Conservation (phyloP, 208 protist genomes). For the Crithidia sp. region DNA sequence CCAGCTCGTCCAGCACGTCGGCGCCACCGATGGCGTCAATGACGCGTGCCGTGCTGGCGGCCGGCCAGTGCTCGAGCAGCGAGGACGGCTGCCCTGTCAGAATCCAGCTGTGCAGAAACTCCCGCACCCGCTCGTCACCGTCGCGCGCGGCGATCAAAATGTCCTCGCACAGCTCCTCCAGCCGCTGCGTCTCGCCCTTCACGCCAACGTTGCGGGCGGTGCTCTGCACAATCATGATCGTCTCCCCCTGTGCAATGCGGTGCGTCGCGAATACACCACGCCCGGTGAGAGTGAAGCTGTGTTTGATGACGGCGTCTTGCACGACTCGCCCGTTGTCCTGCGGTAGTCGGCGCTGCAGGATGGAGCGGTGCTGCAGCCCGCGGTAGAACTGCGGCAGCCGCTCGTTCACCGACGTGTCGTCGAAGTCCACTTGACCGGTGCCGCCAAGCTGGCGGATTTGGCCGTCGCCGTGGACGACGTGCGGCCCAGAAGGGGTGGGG, state of each 20-base stretch:
- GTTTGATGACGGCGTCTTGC: slow-evolving; percentile 72
- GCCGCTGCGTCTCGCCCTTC: slow-evolving; percentile 72
- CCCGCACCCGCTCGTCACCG: slow-evolving; percentile 26
- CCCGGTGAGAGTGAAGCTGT: slow-evolving; percentile 81
- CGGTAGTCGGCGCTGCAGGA: slow-evolving; percentile 63
- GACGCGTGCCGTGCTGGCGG: slow-evolving; percentile 60
- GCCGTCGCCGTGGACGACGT: slow-evolving; percentile 86
- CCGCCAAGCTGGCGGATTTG: slow-evolving; percentile 69
- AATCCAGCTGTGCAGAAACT: slow-evolving; percentile 84
- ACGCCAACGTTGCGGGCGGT: slow-evolving; percentile 81
- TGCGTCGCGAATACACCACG: slow-evolving; percentile 84
- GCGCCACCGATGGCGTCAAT: slow-evolving; percentile 70
- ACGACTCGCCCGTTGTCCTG: slow-evolving; percentile 73
- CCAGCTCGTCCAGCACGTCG: slow-evolving; percentile 61
- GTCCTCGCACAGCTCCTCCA: slow-evolving; percentile 79
- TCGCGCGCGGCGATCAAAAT: slow-evolving; percentile 29
- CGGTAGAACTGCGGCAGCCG: slow-evolving; percentile 48
- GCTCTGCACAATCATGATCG: slow-evolving; percentile 84
- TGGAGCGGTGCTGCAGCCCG: slow-evolving; percentile 73
- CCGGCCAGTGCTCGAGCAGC: slow-evolving; percentile 82
- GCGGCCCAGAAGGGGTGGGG: slow-evolving; percentile 69
- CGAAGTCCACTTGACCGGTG: slow-evolving; percentile 87
- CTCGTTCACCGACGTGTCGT: slow-evolving; percentile 40
- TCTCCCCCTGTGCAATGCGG: slow-evolving; percentile 72
- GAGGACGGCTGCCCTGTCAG: slow-evolving; percentile 85